Evolutionary conservation across 2,329 filamentous ascomycete species (phyloP), one percentile per base, ranked within the genome.

Genomic region (Escovopsis sp.): DNA sequence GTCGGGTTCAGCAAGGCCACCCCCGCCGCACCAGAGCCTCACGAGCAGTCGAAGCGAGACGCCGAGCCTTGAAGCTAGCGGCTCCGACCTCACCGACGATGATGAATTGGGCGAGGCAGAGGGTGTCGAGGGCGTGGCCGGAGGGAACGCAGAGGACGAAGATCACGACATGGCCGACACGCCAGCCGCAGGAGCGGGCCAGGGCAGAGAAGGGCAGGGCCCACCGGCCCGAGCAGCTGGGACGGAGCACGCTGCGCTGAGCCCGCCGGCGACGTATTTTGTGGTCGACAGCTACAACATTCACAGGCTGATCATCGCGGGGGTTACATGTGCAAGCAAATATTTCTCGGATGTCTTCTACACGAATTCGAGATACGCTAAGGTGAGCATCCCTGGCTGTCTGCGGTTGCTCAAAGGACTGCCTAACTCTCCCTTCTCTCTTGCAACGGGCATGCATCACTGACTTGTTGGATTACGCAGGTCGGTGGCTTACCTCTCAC

Each of bases 231-330:
- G 19, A 9, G 19, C 9, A 17, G 33, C 23, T 7, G 26, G 35
- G 18, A 27, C 35, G 28, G 39, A 46, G 11, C 36, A 45, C 14
- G 34, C 44, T 6, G 39, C 45, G 12, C 34, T 45, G 29, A 48
- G 43, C 14, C 28, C 33, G 6, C 45, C 57, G n/a, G 65, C 66
- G 5, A 72, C 70, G 8, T 75, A 72, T 40, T 96, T 98, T 53
- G 88, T 96, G 28, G 90, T 96, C 10, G 90, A 98, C 60, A 96
- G 90, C 61, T 98, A 90, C 64, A 98, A 98, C 60, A 96, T 98
- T 43, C 90, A 98, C 54, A 78, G 90, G 37, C 66, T 98, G 37
- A 87, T 96, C 36, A 98, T 98, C 53, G 85, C 90, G 2, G 90
- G 88, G 26, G 90, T 98, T 31, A 98, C 90, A 3, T 96, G 90